A percentile compares a stretch with the other conserved stretches of the same genome.
Conservation (phyloP, 768 basidiomycete species). For the Leccinum fibrillosum region DNA sequence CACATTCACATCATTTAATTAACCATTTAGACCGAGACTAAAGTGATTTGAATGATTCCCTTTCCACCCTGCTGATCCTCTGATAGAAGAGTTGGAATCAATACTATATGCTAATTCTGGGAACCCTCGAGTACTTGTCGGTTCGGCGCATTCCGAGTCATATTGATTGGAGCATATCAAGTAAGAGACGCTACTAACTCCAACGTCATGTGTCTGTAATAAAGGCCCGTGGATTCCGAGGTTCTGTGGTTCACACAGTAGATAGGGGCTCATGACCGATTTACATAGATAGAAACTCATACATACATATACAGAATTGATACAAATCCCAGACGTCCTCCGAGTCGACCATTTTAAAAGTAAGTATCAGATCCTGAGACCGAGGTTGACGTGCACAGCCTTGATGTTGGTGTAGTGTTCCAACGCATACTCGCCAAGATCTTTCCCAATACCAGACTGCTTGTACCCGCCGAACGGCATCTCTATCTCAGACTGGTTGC, state of each 20-base stretch:
- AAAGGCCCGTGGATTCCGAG: too few relatives aligned
- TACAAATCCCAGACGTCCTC: neutral
- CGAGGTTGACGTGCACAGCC: constrained; percentile 10
- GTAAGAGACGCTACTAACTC: too few relatives aligned
- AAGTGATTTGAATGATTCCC: too few relatives aligned
- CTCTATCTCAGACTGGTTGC: constrained; percentile 4
- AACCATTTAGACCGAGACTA: too few relatives aligned
- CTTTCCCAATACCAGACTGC: constrained; percentile 8
- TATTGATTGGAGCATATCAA: too few relatives aligned
- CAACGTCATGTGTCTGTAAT: too few relatives aligned
- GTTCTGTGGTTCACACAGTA: neutral
- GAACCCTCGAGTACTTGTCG: too few relatives aligned
- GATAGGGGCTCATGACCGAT: neutral
- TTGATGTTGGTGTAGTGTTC: constrained; percentile 10
- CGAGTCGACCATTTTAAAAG: neutral
- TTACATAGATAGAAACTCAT: neutral
- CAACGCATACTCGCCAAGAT: constrained; percentile 11
- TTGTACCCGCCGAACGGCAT: constrained; percentile 13
- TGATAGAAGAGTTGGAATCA: too few relatives aligned
- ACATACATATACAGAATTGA: neutral
- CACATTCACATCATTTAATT: too few relatives aligned
- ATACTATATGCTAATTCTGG: too few relatives aligned
- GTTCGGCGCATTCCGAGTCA: too few relatives aligned
- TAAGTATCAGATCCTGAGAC: neutral
- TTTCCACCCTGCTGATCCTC: too few relatives aligned